phyloP scores from a whole-genome alignment of 2,329 filamentous ascomycete genomes.

The Endoconidiophora polonica region DNA sequence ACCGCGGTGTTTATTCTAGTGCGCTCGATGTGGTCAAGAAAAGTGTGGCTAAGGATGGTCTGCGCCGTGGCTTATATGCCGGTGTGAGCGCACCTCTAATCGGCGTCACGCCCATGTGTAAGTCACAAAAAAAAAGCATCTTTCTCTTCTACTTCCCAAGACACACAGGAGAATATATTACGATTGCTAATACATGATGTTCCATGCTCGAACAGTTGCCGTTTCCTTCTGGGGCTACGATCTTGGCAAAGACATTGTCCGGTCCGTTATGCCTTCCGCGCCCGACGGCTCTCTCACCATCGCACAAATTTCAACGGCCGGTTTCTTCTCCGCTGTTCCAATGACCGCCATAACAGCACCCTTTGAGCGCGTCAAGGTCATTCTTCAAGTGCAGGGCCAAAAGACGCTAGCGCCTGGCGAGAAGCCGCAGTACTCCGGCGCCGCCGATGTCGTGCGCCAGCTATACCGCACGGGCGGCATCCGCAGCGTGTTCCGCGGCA shows the following conservation, averaged over 20 bases:
- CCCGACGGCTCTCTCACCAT: conserved; percentile 61
- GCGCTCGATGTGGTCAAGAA: conserved; percentile 85
- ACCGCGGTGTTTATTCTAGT: conserved; percentile 77
- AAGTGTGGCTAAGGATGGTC: conserved; percentile 72
- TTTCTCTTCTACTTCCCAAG: neutral
- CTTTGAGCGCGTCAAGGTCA: conserved; percentile 97
- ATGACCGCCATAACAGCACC: conserved; percentile 98
- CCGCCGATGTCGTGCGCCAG: conserved; percentile 78
- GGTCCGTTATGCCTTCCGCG: conserved; percentile 44
- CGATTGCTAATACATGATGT: neutral
- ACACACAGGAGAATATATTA: neutral
- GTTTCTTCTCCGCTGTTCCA: conserved; percentile 94
- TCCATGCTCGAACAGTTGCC: conserved; percentile 35
- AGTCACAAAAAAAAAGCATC: conserved; percentile 25
- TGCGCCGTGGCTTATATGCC: conserved; percentile 74
- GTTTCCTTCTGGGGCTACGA: conserved; percentile 80
- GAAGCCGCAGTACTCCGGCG: conserved; percentile 81
- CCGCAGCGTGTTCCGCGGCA: conserved; percentile 82
- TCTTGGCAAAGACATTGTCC: conserved; percentile 78
- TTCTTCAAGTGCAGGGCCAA: conserved; percentile 93
- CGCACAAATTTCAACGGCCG: conserved; percentile 74
- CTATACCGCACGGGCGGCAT: conserved; percentile 84
- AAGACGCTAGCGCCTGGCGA: conserved; percentile 75
- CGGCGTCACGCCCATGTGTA: conserved; percentile 98
- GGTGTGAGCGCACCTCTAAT: conserved; percentile 89